Percentiles rank a stretch among this genome's conserved stretches.
phyloP scores from a whole-genome alignment of 2,329 filamentous ascomycete species.

The Talaromyces sp. region DNA sequence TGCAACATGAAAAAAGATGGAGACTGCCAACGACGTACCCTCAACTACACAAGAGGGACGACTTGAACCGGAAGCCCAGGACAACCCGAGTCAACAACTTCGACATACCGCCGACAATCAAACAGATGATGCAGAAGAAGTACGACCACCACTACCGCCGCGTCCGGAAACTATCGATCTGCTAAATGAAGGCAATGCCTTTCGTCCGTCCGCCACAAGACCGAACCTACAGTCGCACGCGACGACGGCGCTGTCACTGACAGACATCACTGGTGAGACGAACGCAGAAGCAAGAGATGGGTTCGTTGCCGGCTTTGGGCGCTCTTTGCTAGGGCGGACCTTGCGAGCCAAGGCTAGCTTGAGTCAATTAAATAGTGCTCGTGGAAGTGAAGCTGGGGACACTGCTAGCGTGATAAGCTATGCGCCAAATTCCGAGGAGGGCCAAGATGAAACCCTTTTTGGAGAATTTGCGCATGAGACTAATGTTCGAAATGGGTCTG shows the following conservation, averaged over 20 bases:
- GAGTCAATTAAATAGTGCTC: constrained; percentile 44
- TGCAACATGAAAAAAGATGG: constrained; percentile 18
- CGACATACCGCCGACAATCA: constrained; percentile 16
- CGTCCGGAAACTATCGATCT: constrained; percentile 40
- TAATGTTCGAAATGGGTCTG: constrained; percentile 38
- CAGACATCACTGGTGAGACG: constrained; percentile 73
- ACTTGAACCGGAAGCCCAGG: constrained; percentile 9
- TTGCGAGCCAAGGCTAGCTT: constrained; percentile 36
- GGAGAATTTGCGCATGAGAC: constrained; percentile 60
- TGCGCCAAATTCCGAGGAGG: constrained; percentile 54
- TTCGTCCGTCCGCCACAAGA: constrained; percentile 30
- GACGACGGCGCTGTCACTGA: constrained; percentile 78
- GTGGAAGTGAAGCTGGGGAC: constrained; percentile 50
- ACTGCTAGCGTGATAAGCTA: constrained; percentile 50
- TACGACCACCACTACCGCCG: constrained; percentile 46
- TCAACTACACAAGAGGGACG: constrained; percentile 16
- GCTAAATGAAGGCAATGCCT: constrained; percentile 31
- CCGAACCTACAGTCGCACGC: constrained; percentile 56
- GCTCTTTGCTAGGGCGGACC: constrained; percentile 28
- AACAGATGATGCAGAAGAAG: constrained; percentile 31
- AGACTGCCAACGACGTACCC: constrained; percentile 16
- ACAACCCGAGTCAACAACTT: constrained; percentile 20
- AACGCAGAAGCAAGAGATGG: constrained; percentile 67
- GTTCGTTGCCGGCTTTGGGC: constrained; percentile 48
- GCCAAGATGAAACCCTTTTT: constrained; percentile 78